Conservation (phyloP, 805 yeast species). For the Clavispora asparagi region DNA sequence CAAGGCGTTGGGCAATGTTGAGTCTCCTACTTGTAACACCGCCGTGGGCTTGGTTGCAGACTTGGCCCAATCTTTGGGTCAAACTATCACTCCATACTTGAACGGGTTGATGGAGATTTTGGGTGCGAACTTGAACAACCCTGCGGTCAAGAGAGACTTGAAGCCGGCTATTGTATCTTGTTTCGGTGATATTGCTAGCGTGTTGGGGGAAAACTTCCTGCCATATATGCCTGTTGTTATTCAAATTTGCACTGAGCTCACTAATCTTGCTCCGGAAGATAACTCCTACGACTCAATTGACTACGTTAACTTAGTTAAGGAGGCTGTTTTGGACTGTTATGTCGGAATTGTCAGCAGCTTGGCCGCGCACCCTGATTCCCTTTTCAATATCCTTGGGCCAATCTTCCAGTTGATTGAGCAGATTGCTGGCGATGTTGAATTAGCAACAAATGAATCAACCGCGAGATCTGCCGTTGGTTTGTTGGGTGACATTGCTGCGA, state of each 20-base stretch:
- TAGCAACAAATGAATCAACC: constrained; percentile 62
- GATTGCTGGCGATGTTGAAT: constrained; percentile 54
- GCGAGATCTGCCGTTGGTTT: constrained; percentile 84
- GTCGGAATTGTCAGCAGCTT: constrained; percentile 95
- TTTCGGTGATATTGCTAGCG: constrained; percentile 92
- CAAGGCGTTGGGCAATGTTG: constrained; percentile 75
- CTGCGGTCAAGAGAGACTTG: constrained; percentile 69
- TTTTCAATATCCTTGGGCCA: constrained; percentile 60
- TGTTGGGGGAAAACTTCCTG: constrained; percentile 71
- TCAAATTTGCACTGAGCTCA: constrained; percentile 67
- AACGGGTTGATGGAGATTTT: constrained; percentile 79
- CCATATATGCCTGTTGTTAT: constrained; percentile 77
- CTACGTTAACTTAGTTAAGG: constrained; percentile 65
- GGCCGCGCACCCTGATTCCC: constrained; percentile 57
- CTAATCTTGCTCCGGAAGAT: constrained; percentile 59
- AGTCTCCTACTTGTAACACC: constrained; percentile 76
- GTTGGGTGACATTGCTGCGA: constrained; percentile 87
- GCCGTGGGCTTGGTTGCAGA: constrained; percentile 96
- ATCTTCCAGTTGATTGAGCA: constrained; percentile 65
- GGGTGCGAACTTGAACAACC: constrained; percentile 65
- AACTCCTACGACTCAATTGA: constrained; percentile 70
- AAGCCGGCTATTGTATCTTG: constrained; percentile 87
- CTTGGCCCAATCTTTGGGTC: constrained; percentile 82
- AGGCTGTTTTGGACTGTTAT: constrained; percentile 90
- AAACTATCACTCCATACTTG: constrained; percentile 65